A percentile compares a stretch with the other conserved stretches of the same genome.
Evolutionary conservation across 768 basidiomycete genomes (phyloP).

Genomic region (Pulveroboletus ravenelii): DNA sequence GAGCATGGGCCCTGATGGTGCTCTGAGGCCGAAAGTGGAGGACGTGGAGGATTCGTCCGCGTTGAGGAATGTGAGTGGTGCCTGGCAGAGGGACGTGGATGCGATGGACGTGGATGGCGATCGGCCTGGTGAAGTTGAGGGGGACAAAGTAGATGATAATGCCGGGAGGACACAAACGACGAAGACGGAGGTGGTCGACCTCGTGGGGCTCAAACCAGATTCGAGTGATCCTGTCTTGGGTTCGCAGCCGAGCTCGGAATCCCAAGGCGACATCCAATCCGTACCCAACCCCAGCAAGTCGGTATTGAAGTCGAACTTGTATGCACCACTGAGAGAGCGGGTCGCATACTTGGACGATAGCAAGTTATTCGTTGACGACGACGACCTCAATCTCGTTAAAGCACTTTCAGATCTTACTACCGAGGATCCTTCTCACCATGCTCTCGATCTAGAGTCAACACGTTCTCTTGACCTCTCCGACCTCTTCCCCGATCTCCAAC

Average conservation of each 20-base stretch:
- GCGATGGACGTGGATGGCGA: conserved; percentile 35
- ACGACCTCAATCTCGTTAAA: conserved; percentile 48
- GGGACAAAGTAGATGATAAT: conserved; percentile 11
- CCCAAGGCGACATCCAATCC: conserved; percentile 22
- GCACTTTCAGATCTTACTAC: conserved; percentile 40
- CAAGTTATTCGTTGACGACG: conserved; percentile 51
- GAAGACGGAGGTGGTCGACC: conserved; percentile 24
- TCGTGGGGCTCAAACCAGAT: conserved; percentile 45
- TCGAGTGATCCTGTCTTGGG: conserved; percentile 54
- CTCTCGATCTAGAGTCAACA: conserved; percentile 21
- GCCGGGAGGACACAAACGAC: conserved; percentile 18
- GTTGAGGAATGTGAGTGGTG: conserved; percentile 23
- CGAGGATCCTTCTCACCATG: conserved; percentile 13
- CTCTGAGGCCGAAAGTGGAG: conserved; percentile 44
- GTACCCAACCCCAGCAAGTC: conserved; percentile 32
- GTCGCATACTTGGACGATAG: conserved; percentile 44
- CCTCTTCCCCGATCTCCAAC: conserved; percentile 83
- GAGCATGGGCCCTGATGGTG: conserved; percentile 23
- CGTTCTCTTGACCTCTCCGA: conserved; percentile 49
- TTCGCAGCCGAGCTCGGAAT: conserved; percentile 38
- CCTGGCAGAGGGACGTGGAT: conserved; percentile 18
- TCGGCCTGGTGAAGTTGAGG: conserved; percentile 24
- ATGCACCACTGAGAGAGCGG: conserved; percentile 55
- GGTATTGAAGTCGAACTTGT: conserved; percentile 40
- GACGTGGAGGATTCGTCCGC: conserved; percentile 56